Base-by-base conservation (phyloP, 2,329 filamentous ascomycete genomes). In the Huntiella savannae region DNA sequence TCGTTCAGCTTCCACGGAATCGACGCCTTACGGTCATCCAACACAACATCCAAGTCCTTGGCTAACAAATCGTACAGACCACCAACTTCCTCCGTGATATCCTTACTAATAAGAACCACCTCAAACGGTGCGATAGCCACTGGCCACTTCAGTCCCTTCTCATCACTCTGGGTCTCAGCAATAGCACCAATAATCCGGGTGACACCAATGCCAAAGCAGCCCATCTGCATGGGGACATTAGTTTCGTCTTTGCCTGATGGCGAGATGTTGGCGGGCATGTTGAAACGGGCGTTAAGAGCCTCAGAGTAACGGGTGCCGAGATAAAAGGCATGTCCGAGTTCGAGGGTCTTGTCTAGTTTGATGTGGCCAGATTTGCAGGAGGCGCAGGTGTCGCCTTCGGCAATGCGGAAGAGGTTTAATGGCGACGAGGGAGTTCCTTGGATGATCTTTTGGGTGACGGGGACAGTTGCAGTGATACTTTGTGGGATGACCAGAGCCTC, bases 321-420 rank as follows among this genome's bases (percentile, higher is more conserved):
- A 59, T 92, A 79, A 63, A 98, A 98, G 0, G 91, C 96, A 60
- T 98, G 91, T 1, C 85, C 91, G 12, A 96, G 70, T 62, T 98
- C 91, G 43, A 96, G 79, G 5, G 86, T 83, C 51, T 73, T 78
- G 48, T 80, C 71, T 2, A 82, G 67, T 38, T 66, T 67, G 16
- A 96, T 65, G 2, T 60, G 64, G 0, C 81, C 81, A 0, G 66
- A 55, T 0, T 62, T 56, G 58, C 91, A 98, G 35, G 69, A 66
- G 0, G 82, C 75, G 55, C 91, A 98, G 8, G 60, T 54, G 55
- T 92, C 84, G 10, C 81, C 82, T 38, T 76, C 62, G 41, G 65
- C 65, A 13, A 80, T 72, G 49, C 73, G 71, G 5, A 85, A 64
- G 6, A 93, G 61, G 53, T 82, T 77, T 34, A 83, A 15, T 5